phyloP scores from a whole-genome alignment of 2,329 filamentous ascomycete species.

The Apiospora arundinis region DNA sequence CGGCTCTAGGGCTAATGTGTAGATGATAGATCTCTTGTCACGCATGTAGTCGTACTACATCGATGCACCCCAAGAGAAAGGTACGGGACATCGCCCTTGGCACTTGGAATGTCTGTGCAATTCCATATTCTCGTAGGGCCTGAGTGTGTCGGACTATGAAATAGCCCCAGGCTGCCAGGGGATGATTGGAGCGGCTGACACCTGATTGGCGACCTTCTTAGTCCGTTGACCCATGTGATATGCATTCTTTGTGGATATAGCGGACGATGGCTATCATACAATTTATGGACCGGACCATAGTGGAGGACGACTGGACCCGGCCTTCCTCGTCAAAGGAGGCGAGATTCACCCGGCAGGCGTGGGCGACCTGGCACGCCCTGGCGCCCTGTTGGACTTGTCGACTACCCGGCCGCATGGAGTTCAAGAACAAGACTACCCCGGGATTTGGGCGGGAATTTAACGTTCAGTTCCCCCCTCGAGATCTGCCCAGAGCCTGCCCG shows the following conservation, averaged over 20 bases:
- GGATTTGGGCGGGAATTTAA: slow-evolving; percentile 1
- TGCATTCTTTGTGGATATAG: not conserved
- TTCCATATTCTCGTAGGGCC: not conserved
- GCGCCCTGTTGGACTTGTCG: not conserved
- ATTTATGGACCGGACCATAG: not conserved
- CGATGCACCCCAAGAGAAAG: not conserved
- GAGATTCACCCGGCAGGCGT: not conserved
- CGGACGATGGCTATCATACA: not conserved
- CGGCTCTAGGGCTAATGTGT: not conserved
- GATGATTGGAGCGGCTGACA: not conserved
- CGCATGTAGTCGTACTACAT: too few relatives aligned
- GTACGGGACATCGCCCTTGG: not conserved
- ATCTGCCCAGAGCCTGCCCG: slow-evolving; percentile 6
- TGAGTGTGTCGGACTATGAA: not conserved
- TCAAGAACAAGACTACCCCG: slow-evolving; percentile 5
- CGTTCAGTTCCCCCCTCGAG: slow-evolving; percentile 2
- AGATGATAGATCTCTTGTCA: not conserved
- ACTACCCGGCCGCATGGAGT: slow-evolving; percentile 7
- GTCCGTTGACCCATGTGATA: not conserved
- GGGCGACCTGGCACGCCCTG: too few relatives aligned
- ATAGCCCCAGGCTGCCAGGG: not conserved
- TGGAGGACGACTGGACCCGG: not conserved
- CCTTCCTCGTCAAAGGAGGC: slow-evolving; percentile 1
- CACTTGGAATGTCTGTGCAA: not conserved
- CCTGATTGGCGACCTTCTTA: not conserved